phyloP scores from a whole-genome alignment of 176 grass and related monocot genomes.

The Tuctoria greenei region DNA sequence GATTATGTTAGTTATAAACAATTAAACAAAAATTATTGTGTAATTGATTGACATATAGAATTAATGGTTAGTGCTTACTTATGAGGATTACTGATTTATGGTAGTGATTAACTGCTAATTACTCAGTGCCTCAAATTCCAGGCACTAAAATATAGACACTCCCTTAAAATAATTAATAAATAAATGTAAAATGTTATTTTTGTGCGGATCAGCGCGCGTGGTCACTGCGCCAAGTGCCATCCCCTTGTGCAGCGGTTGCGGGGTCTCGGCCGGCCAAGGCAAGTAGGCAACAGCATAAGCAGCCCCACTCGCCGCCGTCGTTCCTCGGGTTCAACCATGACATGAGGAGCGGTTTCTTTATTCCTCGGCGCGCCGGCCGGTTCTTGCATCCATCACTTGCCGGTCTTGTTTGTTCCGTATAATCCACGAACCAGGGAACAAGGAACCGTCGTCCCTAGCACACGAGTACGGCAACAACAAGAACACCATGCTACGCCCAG shows the following conservation, averaged over 20 bases:
- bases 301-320: background rate
- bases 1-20: too few species aligned
- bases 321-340: background rate
- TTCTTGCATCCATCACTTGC: background rate
- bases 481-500: background rate
- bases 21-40: too few species aligned
- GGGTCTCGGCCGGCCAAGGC: background rate
- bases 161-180: too few species aligned
- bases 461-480: slow-evolving; percentile 24
- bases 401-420: background rate
- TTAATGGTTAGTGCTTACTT: too few species aligned
- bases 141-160: too few species aligned
- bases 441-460: slow-evolving; percentile 3
- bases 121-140: too few species aligned
- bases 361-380: background rate
- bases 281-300: background rate
- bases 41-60: too few species aligned
- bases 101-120: too few species aligned
- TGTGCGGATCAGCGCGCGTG: background rate
- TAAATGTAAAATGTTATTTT: too few species aligned
- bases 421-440: slow-evolving; percentile 25
- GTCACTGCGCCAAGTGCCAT: slow-evolving; percentile 13
- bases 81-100: too few species aligned
- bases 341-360: background rate
- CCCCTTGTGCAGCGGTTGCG: background rate